Percentiles rank a stretch among this genome's conserved stretches.
phyloP scores from a whole-genome alignment of 2,329 filamentous ascomycete genomes.

The Cladosporium sphaerospermum region DNA sequence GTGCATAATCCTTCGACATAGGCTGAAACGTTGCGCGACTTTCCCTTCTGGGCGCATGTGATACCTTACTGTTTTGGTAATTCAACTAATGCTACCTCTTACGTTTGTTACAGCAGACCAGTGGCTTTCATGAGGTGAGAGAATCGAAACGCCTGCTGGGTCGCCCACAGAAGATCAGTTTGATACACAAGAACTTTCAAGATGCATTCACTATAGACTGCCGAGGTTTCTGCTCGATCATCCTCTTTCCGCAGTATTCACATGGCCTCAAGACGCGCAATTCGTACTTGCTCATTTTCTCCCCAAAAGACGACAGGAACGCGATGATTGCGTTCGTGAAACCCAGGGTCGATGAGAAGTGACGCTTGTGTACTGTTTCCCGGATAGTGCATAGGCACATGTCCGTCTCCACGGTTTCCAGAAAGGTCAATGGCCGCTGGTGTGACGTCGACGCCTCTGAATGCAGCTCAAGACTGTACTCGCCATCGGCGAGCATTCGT shows the following conservation, averaged over 20 bases:
- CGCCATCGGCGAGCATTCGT: neutral
- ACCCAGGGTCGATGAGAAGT: neutral
- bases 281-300: conserved; percentile 4
- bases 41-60: too few species aligned
- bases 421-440: neutral
- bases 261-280: conserved; percentile 1
- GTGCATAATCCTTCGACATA: too few species aligned
- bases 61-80: too few species aligned
- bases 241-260: conserved; percentile 1
- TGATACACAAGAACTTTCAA: too few species aligned
- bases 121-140: too few species aligned
- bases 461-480: neutral
- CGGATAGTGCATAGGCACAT: conserved; percentile 4
- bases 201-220: neutral
- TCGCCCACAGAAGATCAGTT: too few species aligned
- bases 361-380: neutral
- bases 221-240: conserved; percentile 7
- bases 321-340: conserved; percentile 1
- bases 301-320: neutral
- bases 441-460: conserved; percentile 1
- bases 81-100: too few species aligned
- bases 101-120: too few species aligned
- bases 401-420: conserved; percentile 1
- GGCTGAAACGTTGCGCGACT: too few species aligned
- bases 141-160: too few species aligned